Evolutionary conservation across 2,329 filamentous ascomycete species (phyloP).

Genomic region (Volutella citrinella): DNA sequence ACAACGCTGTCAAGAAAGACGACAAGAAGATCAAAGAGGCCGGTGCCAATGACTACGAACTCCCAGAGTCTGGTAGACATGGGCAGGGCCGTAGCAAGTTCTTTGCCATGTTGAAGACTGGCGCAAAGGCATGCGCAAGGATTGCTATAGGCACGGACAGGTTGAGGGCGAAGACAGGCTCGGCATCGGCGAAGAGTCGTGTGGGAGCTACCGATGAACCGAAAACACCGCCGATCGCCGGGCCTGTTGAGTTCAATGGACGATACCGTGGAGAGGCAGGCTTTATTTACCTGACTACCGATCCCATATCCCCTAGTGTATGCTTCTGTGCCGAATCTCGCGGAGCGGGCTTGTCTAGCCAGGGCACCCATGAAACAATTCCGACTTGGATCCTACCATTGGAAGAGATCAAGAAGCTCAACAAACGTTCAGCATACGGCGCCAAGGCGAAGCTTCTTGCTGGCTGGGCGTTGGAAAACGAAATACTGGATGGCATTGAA

Average conservation of each 20-base stretch:
- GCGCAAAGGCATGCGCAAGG: constrained; percentile 64
- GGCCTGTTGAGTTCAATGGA: constrained; percentile 69
- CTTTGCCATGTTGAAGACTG: constrained; percentile 61
- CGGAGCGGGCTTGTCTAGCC: neutral
- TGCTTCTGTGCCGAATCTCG: constrained; percentile 11
- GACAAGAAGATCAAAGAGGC: constrained; percentile 29
- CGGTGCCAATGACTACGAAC: constrained; percentile 40
- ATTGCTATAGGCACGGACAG: constrained; percentile 68
- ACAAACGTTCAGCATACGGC: constrained; percentile 72
- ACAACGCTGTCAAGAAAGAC: constrained; percentile 48
- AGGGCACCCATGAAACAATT: constrained; percentile 36
- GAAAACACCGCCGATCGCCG: constrained; percentile 26
- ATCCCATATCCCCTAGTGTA: neutral
- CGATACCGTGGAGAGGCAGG: constrained; percentile 67
- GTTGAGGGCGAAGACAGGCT: constrained; percentile 56
- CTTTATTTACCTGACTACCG: constrained; percentile 10
- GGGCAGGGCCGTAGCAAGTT: constrained; percentile 40
- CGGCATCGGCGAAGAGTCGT: constrained; percentile 62
- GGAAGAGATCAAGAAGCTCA: constrained; percentile 65
- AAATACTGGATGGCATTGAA: constrained; percentile 69
- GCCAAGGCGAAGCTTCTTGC: constrained; percentile 78
- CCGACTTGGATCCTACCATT: constrained; percentile 67
- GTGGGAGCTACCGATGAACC: constrained; percentile 30
- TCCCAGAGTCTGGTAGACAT: constrained; percentile 42
- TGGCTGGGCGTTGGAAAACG: constrained; percentile 68